Conservation (phyloP, 345 rosid genomes). For the Melastoma malabathricum region DNA sequence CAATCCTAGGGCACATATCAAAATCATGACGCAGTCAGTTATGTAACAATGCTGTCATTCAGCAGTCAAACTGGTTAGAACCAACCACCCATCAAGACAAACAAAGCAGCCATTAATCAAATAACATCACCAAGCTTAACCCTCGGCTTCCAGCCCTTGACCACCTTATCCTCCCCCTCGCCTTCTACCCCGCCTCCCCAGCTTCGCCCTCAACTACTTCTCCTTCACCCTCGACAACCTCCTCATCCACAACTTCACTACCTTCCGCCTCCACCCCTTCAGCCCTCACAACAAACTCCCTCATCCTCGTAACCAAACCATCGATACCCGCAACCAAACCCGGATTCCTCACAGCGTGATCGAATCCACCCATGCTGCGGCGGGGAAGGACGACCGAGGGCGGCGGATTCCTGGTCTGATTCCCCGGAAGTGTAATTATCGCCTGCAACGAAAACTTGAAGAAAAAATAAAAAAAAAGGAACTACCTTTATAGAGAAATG, state of each 20-base stretch:
- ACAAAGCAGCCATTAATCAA: background rate
- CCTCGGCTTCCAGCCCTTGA: constrained; percentile 36
- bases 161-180: constrained; percentile 22
- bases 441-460: no score
- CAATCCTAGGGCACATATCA: background rate
- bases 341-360: no score
- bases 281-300: constrained; percentile 39
- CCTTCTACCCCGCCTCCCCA: constrained; percentile 31
- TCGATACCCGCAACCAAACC: no score
- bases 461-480: no score
- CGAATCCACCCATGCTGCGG: no score
- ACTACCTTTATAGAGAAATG: no score
- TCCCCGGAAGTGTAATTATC: no score
- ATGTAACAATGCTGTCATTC: background rate
- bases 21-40: background rate
- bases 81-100: rapidly evolving
- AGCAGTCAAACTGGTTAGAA: background rate
- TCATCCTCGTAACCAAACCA: constrained; percentile 5
- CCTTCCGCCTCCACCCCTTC: constrained; percentile 17
- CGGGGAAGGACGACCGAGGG: no score
- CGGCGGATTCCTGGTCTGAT: no score
- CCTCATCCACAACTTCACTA: constrained; percentile 15
- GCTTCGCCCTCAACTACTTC: constrained; percentile 17
- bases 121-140: constrained; percentile 56
- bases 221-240: constrained; percentile 12